Percentiles rank a stretch among this genome's conserved stretches.
These are phyloP conservation scores for Coniophora puteana DNA, from an alignment of 1,284 basidiomycete species.

Conservation along the genomic window DNA sequence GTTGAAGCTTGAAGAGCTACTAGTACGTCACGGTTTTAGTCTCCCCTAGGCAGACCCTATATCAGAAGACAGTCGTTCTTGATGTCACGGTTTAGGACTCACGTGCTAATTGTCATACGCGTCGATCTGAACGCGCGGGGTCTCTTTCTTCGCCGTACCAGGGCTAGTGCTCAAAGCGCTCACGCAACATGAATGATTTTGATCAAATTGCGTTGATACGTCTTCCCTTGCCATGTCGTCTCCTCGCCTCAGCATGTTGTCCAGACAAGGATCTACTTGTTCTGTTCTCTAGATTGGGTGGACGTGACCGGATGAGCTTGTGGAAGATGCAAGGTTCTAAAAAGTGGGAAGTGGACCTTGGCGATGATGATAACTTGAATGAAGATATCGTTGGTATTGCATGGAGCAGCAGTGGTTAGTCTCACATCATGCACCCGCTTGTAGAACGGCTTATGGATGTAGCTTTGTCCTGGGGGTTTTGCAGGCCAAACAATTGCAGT, in stretches of 20 bases:
- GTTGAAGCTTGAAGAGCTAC: too few relatives aligned
- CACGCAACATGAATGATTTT: too few relatives aligned
- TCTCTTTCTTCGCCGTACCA: not conserved
- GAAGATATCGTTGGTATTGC: constrained; percentile 56
- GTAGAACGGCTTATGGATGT: constrained; percentile 11
- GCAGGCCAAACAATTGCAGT: constrained; percentile 71
- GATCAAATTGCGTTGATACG: constrained; percentile 54
- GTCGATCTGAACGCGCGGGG: not conserved
- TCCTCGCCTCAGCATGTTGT: constrained; percentile 68
- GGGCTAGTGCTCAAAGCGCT: too few relatives aligned
- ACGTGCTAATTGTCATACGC: not conserved
- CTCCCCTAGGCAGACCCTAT: too few relatives aligned
- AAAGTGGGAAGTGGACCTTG: constrained; percentile 75
- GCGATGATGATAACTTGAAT: constrained; percentile 34
- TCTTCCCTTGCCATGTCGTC: constrained; percentile 51
- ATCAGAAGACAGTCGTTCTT: too few relatives aligned
- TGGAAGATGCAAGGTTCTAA: constrained; percentile 78
- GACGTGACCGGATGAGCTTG: constrained; percentile 64
- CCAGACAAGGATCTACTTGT: constrained; percentile 80
- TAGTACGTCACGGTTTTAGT: too few relatives aligned
- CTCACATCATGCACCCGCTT: constrained; percentile 3
- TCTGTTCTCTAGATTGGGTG: constrained; percentile 60
- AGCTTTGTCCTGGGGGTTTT: too few relatives aligned
- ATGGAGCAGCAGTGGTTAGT: constrained; percentile 78
- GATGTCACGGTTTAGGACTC: too few relatives aligned